Evolutionary conservation across 2,329 filamentous ascomycete genomes (phyloP), one percentile per base, ranked within the genome.

Genomic region (Trichoderma semiorbis): DNA sequence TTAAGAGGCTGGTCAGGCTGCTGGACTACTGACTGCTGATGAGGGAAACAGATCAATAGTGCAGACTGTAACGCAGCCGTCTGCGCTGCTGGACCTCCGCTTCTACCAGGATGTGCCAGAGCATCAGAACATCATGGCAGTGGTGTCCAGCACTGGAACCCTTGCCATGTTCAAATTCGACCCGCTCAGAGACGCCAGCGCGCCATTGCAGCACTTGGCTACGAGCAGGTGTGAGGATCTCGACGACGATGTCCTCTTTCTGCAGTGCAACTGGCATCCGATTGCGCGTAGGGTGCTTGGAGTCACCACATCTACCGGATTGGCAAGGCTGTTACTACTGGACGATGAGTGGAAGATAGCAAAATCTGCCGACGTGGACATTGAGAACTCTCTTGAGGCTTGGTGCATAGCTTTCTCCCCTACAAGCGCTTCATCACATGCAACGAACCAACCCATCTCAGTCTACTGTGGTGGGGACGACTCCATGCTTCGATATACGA

Each of bases 51-150:
- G 74, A 36, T 58, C 39, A 32, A 62, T 69, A 70, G 77, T 91
- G 5, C 88, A 93, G 77, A 91, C 87, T 1, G 74, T 91, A 5
- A 77, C 83, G 6, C 89, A 92, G 26, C 87, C 90, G 5, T 93
- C 90, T 67, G 95, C 93, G 7, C 87, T 98, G 32, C 87, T 98
- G 68, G 95, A 98, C 79, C 84, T 98, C 34, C 93, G 95, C 76
- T 98, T 98, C 80, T 89, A 91, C 73, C 89, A 88, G 16, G 57
- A 61, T 6, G 69, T 57, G 1, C 78, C 81, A 66, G 74, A 77
- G 2, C 76, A 76, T 8, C 82, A 81, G 64, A 85, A 86, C 34
- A 82, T 92, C 4, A 86, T 97, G 68, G 94, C 90, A 11, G 89
- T 91, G 3, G 93, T 93, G 10, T 93, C 92, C 1, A 97, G 94